phyloP scores from a whole-genome alignment of 2,329 filamentous ascomycete genomes.

The Colletotrichum camelliae region DNA sequence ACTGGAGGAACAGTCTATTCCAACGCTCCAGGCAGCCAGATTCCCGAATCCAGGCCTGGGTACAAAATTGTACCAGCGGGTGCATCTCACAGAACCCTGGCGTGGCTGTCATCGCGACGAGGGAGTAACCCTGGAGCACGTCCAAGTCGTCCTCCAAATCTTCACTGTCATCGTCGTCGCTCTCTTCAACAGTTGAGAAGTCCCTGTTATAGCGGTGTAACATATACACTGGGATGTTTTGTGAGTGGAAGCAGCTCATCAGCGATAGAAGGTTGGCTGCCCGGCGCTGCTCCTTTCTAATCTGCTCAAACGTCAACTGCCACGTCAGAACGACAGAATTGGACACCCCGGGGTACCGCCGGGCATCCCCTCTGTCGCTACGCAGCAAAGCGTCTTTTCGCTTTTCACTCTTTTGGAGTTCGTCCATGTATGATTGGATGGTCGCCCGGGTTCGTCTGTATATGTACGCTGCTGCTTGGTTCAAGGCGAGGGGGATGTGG shows the following conservation, averaged over 20 bases:
- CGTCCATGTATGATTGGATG: slow-evolving; percentile 29
- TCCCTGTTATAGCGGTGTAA: neutral
- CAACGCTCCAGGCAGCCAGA: neutral
- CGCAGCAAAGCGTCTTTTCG: slow-evolving; percentile 27
- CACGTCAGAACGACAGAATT: slow-evolving; percentile 34
- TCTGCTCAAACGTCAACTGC: slow-evolving; percentile 35
- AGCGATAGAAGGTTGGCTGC: slow-evolving; percentile 49
- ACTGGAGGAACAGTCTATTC: slow-evolving; percentile 12
- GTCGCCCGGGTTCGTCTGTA: slow-evolving; percentile 16
- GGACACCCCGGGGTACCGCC: slow-evolving; percentile 8
- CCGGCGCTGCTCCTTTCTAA: slow-evolving; percentile 32
- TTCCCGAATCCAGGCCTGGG: slow-evolving; percentile 22
- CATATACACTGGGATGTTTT: slow-evolving; percentile 36
- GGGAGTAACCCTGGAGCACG: slow-evolving; percentile 39
- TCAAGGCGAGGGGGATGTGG: slow-evolving; percentile 37
- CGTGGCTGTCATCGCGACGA: slow-evolving; percentile 30
- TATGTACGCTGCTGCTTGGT: slow-evolving; percentile 26
- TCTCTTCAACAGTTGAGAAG: neutral
- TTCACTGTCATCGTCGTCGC: neutral
- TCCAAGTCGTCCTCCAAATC: slow-evolving; percentile 29
- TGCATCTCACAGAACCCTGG: slow-evolving; percentile 44
- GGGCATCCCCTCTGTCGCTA: neutral
- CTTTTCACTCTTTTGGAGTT: slow-evolving; percentile 29
- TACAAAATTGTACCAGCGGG: slow-evolving; percentile 37
- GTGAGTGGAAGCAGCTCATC: slow-evolving; percentile 51